Evolutionary conservation across 371 early-diverging fungal species (phyloP), one percentile per base, ranked within the genome.

Genomic region (Blakeslea trispora): DNA sequence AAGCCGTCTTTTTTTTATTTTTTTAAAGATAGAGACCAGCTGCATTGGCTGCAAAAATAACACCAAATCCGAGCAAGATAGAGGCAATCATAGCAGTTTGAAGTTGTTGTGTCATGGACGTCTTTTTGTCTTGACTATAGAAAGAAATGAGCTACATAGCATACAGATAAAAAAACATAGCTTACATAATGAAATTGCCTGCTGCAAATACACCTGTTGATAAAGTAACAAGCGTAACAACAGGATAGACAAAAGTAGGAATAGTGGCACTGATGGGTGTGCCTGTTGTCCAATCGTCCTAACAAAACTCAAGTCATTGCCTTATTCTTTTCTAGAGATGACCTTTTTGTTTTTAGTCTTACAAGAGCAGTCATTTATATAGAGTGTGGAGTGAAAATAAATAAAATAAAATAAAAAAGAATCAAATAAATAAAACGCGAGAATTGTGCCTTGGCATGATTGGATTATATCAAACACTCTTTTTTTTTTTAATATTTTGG

Each of bases 1-100:
- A 13, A 14, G 11, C 14, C 37, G 9, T 14, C 37, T 37, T 37
- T 37, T 3, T 37, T 14, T 2, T 13, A 7, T 37, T 41, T 42
- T 19, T 14, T 62, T 79, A 79, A 37, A 79, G 65, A 60, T 75
- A 79, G 31, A 79, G 57, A 42, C 79, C 79, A 23, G 75, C 76
- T 8, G 77, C 64, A 28, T 74, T 69, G 31, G 74, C 77, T 22
- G 77, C 73, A 43, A 79, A 78, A 22, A 80, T 60, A 23, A 65
- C 55, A 37, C 76, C 79, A 53, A 75, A 62, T 22, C 79, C 79
- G n/a, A 79, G 64, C 32, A 79, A 64, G 5, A 74, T 13, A 7
- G 79, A 71, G 17, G 79, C 75, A 21, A 71, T 8, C 18, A 74
- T 13, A 7, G 79, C 70, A 1, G 69, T 61, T 31, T 69, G 64